Evolutionary conservation across 805 yeast genomes (phyloP), one percentile per base, ranked within the genome.

Genomic region (Maudiozyma pseudohumilis): DNA sequence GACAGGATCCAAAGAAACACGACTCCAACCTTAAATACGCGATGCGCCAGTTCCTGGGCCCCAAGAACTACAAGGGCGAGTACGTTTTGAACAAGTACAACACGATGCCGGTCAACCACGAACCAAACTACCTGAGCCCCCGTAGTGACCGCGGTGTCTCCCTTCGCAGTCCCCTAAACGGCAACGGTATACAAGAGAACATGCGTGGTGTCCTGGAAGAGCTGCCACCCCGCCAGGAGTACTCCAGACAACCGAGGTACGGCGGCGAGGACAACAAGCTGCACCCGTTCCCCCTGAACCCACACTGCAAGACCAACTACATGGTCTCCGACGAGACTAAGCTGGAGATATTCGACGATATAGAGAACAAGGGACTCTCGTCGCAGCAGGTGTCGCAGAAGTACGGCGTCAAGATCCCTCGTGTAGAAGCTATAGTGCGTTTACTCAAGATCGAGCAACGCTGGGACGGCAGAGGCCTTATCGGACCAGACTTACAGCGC

Each of bases 341-440:
- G 56, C 56, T 61, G 20, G 65, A 70, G 30, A 80, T 92, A 22
- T 69, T 74, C 40, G 63, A 68, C 32, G 86, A 76, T 36, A 65
- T 74, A 38, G 64, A 57, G 13, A 67, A 64, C 29, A 71, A 74
- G 22, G 73, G 75, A 31, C 51, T 70, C 34, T 69, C 80, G 30
- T 62, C 78, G 17, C 89, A 83, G 56, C 80, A 77, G 46, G 77
- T 84, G 32, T 88, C 96, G 9, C 74, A 79, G 45, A 74, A 74
- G 52, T 79, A 77, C 53, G 89, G 94, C 3, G 66, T 89, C 46
- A 82, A 85, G 54, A 74, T 87, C 43, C 83, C 87, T 37, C 75
- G 97, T 58, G 69, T 92, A 16, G 95, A 88, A 55, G 97, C 96
- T n/a, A 69, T 89, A 40, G 64, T 83, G 19, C 76, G 73, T 56